phyloP scores from a whole-genome alignment of 305 asterid genomes.

The Plantago rigida region DNA sequence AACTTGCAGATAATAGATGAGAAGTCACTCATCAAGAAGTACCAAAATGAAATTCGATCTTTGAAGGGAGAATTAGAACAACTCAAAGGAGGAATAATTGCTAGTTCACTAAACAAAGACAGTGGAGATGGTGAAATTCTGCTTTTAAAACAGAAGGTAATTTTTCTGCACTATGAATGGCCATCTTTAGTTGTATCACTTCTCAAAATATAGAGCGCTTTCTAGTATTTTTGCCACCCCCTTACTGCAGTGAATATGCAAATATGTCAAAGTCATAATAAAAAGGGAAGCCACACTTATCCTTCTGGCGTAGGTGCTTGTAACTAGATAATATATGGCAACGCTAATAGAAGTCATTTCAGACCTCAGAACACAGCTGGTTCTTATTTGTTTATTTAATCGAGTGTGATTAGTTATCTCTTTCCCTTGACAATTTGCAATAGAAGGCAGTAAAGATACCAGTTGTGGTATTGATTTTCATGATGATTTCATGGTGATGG shows the following conservation, averaged over 20 bases:
- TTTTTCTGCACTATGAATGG: conserved; percentile 6
- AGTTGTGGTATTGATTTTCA: too few species aligned
- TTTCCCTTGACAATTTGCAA: too few species aligned
- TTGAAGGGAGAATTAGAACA: conserved; percentile 94
- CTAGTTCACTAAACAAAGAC: conserved; percentile 54
- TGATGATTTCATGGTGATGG: too few species aligned
- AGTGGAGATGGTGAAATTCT: conserved; percentile 59
- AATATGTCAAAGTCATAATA: not conserved
- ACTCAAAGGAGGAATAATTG: conserved; percentile 75
- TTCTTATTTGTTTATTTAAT: not conserved
- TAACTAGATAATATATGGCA: not conserved
- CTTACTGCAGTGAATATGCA: conserved; percentile 1
- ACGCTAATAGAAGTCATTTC: not conserved
- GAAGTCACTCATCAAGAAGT: conserved; percentile 93
- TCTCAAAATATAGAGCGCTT: not conserved
- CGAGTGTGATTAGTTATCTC: not conserved
- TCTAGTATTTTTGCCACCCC: not conserved
- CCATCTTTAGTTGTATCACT: conserved; percentile 13
- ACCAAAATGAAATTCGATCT: conserved; percentile 84
- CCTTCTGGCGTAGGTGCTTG: not conserved
- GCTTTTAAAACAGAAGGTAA: conserved; percentile 89
- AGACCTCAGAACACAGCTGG: not conserved
- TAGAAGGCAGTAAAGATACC: too few species aligned
- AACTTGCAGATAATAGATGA: conserved; percentile 84
- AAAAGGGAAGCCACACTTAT: conserved; percentile 1